phyloP scores from a whole-genome alignment of 1,284 basidiomycete species.

The Ceratobasidium sp. region DNA sequence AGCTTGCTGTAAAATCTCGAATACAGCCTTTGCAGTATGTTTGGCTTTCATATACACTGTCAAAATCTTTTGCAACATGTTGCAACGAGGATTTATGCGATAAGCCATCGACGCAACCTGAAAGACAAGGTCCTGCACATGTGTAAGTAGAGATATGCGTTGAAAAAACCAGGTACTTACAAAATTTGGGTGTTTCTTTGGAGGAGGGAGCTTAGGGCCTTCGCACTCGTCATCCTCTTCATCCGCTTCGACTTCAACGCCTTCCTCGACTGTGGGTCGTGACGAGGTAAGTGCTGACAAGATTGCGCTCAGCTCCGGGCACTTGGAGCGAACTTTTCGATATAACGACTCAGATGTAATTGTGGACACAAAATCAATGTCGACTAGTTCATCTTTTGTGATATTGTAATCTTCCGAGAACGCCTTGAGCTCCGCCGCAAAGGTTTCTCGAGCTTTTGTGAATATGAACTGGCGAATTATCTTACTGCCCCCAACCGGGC shows the following conservation, averaged over 20 bases:
- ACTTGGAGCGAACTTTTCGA: background rate
- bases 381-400: background rate
- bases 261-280: background rate
- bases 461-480: background rate
- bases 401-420: background rate
- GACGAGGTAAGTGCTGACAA: background rate
- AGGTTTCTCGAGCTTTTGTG: background rate
- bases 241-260: background rate
- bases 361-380: constrained; percentile 10
- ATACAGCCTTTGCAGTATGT: constrained; percentile 9
- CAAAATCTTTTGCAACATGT: background rate
- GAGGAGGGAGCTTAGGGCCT: background rate
- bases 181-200: constrained; percentile 10
- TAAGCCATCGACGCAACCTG: constrained; percentile 16
- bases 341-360: background rate
- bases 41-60: constrained; percentile 14
- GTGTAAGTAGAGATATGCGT: background rate
- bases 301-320: background rate
- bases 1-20: constrained; percentile 16
- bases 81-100: background rate
- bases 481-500: constrained; percentile 6
- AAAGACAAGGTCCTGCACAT: background rate
- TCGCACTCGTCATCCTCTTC: background rate
- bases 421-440: background rate
- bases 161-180: background rate